phyloP scores from a whole-genome alignment of 352 stramenopile species.

The Phytophthora meadii region DNA sequence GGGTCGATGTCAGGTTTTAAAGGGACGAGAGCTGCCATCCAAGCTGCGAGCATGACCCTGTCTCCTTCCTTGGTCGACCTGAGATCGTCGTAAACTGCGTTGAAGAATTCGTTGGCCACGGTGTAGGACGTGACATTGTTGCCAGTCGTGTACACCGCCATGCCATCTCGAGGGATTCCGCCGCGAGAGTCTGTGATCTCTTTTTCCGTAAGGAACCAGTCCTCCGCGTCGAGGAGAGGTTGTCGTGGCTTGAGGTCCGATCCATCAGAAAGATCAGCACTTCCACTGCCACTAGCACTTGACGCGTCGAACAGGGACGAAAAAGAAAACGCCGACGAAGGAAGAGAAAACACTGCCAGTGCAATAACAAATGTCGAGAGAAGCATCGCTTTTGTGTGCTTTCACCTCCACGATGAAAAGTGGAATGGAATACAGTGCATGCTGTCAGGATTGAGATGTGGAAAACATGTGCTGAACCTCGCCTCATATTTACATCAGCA shows the following conservation, averaged over 20 bases:
- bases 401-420: not conserved
- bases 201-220: constrained; percentile 60
- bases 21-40: constrained; percentile 51
- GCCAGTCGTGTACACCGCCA: constrained; percentile 36
- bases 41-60: constrained; percentile 49
- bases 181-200: constrained; percentile 55
- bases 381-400: constrained; percentile 2
- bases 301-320: constrained; percentile 6
- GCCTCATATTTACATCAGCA: too few species aligned
- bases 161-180: constrained; percentile 45
- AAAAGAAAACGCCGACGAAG: constrained; percentile 15
- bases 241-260: constrained; percentile 34
- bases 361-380: constrained; percentile 8
- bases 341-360: not conserved
- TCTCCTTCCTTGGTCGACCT: constrained; percentile 24
- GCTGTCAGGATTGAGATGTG: too few species aligned
- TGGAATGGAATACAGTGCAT: not conserved
- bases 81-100: constrained; percentile 51
- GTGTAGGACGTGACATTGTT: constrained; percentile 55
- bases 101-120: constrained; percentile 56
- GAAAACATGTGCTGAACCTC: too few species aligned
- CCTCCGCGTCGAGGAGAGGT: constrained; percentile 44
- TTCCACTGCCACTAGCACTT: not conserved
- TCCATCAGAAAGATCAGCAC: constrained; percentile 20
- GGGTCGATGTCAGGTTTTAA: constrained; percentile 37